Evolutionary conservation across 2,329 filamentous ascomycete species (phyloP).

Genomic region (Davidsoniella neocaledoniae): DNA sequence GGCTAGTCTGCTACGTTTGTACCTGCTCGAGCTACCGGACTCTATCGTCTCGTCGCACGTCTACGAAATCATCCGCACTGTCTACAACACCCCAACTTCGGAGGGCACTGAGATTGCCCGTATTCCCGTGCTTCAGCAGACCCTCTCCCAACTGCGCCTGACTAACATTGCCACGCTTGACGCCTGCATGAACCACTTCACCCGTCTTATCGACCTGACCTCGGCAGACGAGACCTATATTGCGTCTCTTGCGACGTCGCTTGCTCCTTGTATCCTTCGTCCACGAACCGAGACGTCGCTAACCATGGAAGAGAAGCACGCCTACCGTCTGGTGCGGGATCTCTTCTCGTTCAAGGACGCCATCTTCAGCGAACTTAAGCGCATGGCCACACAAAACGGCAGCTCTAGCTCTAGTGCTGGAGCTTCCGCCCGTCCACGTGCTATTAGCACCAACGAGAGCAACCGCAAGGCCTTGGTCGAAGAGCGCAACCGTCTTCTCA

Average conservation of each 20-base stretch:
- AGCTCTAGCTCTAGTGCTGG: constrained; percentile 32
- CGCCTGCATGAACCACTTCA: constrained; percentile 96
- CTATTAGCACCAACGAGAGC: constrained; percentile 89
- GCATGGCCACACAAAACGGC: constrained; percentile 57
- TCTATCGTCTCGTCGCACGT: constrained; percentile 97
- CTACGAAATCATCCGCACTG: constrained; percentile 96
- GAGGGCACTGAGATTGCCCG: constrained; percentile 64
- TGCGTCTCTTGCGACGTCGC: constrained; percentile 49
- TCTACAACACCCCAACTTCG: constrained; percentile 69
- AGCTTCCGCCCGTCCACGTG: constrained; percentile 52
- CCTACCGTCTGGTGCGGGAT: constrained; percentile 77
- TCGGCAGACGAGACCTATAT: constrained; percentile 86
- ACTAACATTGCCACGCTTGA: constrained; percentile 98
- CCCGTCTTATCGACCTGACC: constrained; percentile 85
- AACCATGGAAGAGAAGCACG: constrained; percentile 90
- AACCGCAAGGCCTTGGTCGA: constrained; percentile 89
- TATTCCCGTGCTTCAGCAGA: constrained; percentile 84
- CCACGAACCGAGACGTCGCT: constrained; percentile 76
- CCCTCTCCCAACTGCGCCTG: constrained; percentile 80
- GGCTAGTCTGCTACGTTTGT: constrained; percentile 82
- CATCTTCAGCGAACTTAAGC: constrained; percentile 92
- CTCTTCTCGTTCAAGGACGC: constrained; percentile 85
- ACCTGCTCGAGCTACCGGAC: constrained; percentile 87
- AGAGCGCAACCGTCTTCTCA: constrained; percentile 69
- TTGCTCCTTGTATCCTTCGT: constrained; percentile 76